Evolutionary conservation across 73 alveolate genomes (phyloP).

Genomic region (Stentor coeruleus): DNA sequence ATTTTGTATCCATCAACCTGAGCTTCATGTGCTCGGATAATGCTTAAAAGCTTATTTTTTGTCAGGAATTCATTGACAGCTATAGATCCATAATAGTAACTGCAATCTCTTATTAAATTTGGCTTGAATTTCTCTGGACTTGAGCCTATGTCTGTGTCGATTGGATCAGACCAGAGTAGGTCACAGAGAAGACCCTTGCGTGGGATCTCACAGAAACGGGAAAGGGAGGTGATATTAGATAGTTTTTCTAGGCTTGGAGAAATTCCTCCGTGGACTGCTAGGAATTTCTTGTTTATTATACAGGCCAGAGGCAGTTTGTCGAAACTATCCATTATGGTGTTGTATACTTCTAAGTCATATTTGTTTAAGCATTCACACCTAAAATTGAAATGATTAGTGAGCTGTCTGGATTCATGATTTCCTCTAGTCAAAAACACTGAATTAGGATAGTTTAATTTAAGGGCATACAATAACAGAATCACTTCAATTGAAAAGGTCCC

Average conservation of each 20-base stretch:
- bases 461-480: constrained; percentile 49
- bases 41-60: constrained; percentile 59
- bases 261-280: constrained; percentile 83
- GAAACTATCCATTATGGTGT: constrained; percentile 65
- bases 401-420: constrained; percentile 59
- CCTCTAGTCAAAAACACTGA: constrained; percentile 74
- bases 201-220: constrained; percentile 70
- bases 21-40: constrained; percentile 86
- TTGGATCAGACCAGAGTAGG: constrained; percentile 83
- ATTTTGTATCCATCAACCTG: constrained; percentile 79
- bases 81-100: constrained; percentile 73
- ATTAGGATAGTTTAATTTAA: constrained; percentile 67
- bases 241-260: constrained; percentile 64
- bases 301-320: constrained; percentile 68
- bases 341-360: constrained; percentile 69
- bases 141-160: constrained; percentile 60
- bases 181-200: constrained; percentile 71
- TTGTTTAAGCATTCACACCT: constrained; percentile 54
- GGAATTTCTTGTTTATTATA: constrained; percentile 56
- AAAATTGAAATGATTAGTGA: background rate
- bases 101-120: constrained; percentile 83
- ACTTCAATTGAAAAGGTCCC: constrained; percentile 59
- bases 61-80: constrained; percentile 67
- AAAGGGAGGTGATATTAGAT: constrained; percentile 54
- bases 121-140: constrained; percentile 40